Evolutionary conservation across 2,329 filamentous ascomycete species (phyloP).

Genomic region (Lasiodiplodia sp.): DNA sequence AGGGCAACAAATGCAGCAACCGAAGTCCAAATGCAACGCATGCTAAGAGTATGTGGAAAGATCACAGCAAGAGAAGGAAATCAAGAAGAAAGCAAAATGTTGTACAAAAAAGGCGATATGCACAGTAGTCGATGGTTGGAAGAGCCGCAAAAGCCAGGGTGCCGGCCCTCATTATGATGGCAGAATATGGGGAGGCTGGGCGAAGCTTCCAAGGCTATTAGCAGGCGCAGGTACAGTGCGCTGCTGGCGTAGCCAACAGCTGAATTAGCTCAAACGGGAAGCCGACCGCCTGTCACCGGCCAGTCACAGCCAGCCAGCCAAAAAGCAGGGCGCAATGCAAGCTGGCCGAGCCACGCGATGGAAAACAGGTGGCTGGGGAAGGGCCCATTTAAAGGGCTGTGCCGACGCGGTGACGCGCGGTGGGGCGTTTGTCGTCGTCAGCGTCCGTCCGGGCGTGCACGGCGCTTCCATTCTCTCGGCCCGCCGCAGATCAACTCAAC

Average conservation of each 20-base stretch:
- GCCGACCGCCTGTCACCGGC: not conserved
- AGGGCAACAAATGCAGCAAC: not conserved
- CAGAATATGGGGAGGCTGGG: slow-evolving; percentile 23
- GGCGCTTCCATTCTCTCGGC: not conserved
- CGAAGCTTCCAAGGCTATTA: not conserved
- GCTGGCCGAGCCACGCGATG: not conserved
- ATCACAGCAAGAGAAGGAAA: not conserved
- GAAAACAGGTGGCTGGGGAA: slow-evolving; percentile 22
- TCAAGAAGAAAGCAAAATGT: not conserved
- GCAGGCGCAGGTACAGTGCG: slow-evolving; percentile 2
- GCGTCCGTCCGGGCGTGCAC: slow-evolving; percentile 23
- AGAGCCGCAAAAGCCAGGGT: slow-evolving; percentile 28
- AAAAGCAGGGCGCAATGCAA: not conserved
- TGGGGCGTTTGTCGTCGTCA: slow-evolving; percentile 28
- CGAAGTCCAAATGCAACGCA: not conserved
- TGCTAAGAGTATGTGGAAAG: not conserved
- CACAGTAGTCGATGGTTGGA: slow-evolving; percentile 10
- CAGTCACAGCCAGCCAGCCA: not conserved
- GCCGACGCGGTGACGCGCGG: slow-evolving; percentile 25
- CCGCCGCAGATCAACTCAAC: slow-evolving; percentile 3
- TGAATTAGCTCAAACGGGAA: slow-evolving; percentile 7
- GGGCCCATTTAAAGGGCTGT: slow-evolving; percentile 1
- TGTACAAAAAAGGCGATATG: not conserved
- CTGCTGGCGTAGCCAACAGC: not conserved
- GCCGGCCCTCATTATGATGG: slow-evolving; percentile 7